Evolutionary conservation across 2,329 filamentous ascomycete species (phyloP), one percentile per base, ranked within the genome.

Genomic region (Apiospora sp.): DNA sequence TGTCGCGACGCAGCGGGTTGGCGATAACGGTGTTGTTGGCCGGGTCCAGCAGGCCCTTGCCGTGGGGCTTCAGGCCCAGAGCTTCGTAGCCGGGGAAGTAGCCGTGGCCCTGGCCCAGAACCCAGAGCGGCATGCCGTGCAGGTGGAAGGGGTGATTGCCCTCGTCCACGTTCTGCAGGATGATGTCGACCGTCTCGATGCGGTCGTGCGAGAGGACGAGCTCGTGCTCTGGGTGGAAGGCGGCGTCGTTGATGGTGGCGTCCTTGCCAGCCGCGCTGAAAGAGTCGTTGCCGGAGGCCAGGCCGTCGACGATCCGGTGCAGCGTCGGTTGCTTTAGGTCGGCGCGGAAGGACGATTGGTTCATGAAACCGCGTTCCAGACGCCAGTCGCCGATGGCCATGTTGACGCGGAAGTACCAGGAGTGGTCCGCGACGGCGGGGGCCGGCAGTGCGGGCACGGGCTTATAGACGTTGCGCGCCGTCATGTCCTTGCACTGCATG

Each of bases 111-210:
- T 76, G 75, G n/a, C 76, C 83, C 13, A 83, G 78, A 24, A 90
- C 83, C 80, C 89, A 91, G 81, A 92, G 89, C 74, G 86, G 85
- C 75, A 89, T 85, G 5, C 90, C 90, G 79, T 93, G 92, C 1
- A 93, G 82, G 81, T 93, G 91, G 84, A 92, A 92, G 0, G 91
- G 91, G 76, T 91, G 89, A 72, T 87, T 91, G 68, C 90, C 77
- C 83, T 85, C 85, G 74, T 92, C 90, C 73, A 89, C 85, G 76
- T 91, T 92, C 80, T 91, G 90, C 4, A 92, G 82, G 46, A 92
- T 81, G 46, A 92, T 83, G 76, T 92, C 89, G 34, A 92, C 84
- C 10, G 89, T 84, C 73, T 85, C 81, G 41, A 84, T 76, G 27
- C 78, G 81, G 70, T 85, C 86, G 72, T 90, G 86, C 37, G 88